These are phyloP conservation scores for Xylaria sp. DNA, from an alignment of 2,329 filamentous ascomycete species.

Conservation along the genomic window DNA sequence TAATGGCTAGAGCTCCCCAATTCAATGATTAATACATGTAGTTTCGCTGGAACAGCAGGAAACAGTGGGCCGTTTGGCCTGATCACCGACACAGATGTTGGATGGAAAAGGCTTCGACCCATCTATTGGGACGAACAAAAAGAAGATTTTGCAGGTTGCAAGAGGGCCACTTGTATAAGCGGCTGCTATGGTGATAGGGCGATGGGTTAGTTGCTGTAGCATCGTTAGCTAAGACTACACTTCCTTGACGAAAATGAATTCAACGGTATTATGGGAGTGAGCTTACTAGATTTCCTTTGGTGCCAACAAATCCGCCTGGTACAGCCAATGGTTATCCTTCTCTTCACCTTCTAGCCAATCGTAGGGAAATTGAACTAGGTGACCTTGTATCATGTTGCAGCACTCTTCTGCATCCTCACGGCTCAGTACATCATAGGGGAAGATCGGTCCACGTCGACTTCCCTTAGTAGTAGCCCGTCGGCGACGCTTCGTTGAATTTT, in stretches of 20 bases:
- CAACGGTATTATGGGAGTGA: not conserved
- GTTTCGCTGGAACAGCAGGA: not conserved
- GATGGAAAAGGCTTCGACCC: not conserved
- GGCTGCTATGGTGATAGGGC: not conserved
- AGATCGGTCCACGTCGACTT: constrained; percentile 71
- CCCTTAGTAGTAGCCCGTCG: constrained; percentile 77
- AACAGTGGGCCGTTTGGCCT: not conserved
- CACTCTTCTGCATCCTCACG: constrained; percentile 83
- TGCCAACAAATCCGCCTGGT: constrained; percentile 94
- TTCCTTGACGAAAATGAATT: not conserved
- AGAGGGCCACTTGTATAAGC: not conserved
- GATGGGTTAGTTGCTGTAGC: constrained; percentile 41
- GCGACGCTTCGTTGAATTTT: constrained; percentile 62
- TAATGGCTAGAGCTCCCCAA: constrained; percentile 7
- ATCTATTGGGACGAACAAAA: not conserved
- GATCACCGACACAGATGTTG: not conserved
- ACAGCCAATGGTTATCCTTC: constrained; percentile 93
- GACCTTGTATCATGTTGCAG: constrained; percentile 83
- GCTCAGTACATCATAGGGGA: constrained; percentile 79
- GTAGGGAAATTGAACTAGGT: constrained; percentile 92
- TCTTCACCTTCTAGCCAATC: constrained; percentile 95
- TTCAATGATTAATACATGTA: not conserved
- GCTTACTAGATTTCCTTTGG: constrained; percentile 97
- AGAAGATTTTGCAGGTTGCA: not conserved
- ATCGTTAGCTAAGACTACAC: constrained; percentile 36